Conservation (phyloP, 2,329 filamentous ascomycete species). For the Xylariaceae sp. region DNA sequence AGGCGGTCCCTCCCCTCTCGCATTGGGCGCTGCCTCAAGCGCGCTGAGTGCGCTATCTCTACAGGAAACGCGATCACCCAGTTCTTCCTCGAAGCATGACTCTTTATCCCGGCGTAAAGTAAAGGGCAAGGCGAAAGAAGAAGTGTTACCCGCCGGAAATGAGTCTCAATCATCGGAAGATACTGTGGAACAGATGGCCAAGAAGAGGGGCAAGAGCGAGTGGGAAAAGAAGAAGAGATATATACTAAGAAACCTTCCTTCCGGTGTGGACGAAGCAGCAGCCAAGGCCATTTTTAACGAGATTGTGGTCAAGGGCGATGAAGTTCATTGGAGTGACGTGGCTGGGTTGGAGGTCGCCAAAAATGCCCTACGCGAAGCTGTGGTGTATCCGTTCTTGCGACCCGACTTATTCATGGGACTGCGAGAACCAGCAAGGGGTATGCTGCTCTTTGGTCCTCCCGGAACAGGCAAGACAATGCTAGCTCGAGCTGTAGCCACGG, state of each 20-base stretch:
- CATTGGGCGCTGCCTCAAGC: constrained; percentile 53
- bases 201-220: constrained; percentile 36
- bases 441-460: constrained; percentile 93
- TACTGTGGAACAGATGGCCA: constrained; percentile 37
- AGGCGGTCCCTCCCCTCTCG: constrained; percentile 41
- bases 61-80: constrained; percentile 23
- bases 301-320: constrained; percentile 89
- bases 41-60: constrained; percentile 38
- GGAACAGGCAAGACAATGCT: constrained; percentile 99
- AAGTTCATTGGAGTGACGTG: constrained; percentile 92
- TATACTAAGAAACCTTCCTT: constrained; percentile 73
- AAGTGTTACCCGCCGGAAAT: constrained; percentile 34
- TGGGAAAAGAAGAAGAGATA: constrained; percentile 60
- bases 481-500: constrained; percentile 87
- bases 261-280: constrained; percentile 74
- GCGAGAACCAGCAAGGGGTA: constrained; percentile 87
- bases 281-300: constrained; percentile 94
- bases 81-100: constrained; percentile 11
- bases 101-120: constrained; percentile 13
- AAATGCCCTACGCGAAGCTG: constrained; percentile 85
- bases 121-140: constrained; percentile 38
- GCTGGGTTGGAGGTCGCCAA: constrained; percentile 89
- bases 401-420: constrained; percentile 95
- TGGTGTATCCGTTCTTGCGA: constrained; percentile 93
- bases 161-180: constrained; percentile 45